Percentiles rank a stretch among this genome's conserved stretches.
Conservation (phyloP, 164 flowering plant genomes). For the Sextonia rubra region DNA sequence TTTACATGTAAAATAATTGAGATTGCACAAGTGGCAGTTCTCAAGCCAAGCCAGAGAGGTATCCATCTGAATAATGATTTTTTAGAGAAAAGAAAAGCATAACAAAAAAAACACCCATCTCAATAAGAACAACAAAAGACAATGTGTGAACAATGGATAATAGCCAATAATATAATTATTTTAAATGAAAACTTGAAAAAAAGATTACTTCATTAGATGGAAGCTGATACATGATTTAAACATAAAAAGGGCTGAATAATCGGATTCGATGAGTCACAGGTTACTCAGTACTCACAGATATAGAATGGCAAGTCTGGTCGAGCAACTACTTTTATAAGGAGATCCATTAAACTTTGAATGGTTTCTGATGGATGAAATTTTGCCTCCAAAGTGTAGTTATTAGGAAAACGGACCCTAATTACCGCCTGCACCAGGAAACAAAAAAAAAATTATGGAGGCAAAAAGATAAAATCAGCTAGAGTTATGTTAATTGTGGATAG, state of each 20-base stretch:
- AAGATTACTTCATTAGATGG: not conserved
- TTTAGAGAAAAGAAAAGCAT: too few species aligned
- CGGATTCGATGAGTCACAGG: not conserved
- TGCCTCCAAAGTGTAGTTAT: slow-evolving; percentile 71
- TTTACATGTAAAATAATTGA: too few species aligned
- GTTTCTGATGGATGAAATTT: slow-evolving; percentile 88
- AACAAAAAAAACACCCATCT: not conserved
- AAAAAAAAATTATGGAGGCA: slow-evolving; percentile 3
- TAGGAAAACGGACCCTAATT: slow-evolving; percentile 88
- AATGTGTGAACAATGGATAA: not conserved
- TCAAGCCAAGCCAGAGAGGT: too few species aligned
- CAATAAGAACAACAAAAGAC: not conserved
- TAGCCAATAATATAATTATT: not conserved
- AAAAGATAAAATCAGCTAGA: not conserved
- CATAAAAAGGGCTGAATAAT: not conserved
- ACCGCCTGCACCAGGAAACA: slow-evolving; percentile 37
- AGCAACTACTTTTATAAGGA: slow-evolving; percentile 60
- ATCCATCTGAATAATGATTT: too few species aligned
- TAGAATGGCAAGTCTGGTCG: slow-evolving; percentile 77
- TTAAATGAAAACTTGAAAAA: not conserved
- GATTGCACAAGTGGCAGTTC: too few species aligned
- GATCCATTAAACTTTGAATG: slow-evolving; percentile 61
- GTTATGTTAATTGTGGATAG: not conserved
- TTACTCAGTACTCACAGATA: slow-evolving; percentile 60
- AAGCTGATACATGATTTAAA: not conserved